phyloP scores from a whole-genome alignment of 495 filamentous ascomycete genomes.

The Bacidia gigantensis region DNA sequence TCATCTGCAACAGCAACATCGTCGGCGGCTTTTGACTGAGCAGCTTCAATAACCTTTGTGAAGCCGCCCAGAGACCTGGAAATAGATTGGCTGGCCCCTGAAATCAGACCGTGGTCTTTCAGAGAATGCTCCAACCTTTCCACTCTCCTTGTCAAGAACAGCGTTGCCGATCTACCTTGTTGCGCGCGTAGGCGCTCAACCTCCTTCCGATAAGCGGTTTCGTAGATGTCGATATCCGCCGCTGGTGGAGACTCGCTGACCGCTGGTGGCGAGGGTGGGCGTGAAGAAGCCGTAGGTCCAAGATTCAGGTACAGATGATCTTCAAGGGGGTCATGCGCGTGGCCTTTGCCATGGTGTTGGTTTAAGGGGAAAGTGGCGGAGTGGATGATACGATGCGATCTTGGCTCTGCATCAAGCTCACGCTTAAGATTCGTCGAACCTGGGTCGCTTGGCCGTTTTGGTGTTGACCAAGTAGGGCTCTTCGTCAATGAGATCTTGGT shows the following conservation, averaged over 20 bases:
- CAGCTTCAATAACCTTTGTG: constrained; percentile 18
- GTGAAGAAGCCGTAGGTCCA: constrained; percentile 35
- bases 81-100: background rate
- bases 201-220: constrained; percentile 71
- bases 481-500: constrained; percentile 10
- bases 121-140: constrained; percentile 30
- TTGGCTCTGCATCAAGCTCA: constrained; percentile 15
- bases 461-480: constrained; percentile 12
- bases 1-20: constrained; percentile 2
- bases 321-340: constrained; percentile 50
- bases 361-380: constrained; percentile 13
- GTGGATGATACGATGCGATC: constrained; percentile 9
- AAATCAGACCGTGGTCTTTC: constrained; percentile 21
- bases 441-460: constrained; percentile 8
- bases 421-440: constrained; percentile 7
- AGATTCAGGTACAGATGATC: constrained; percentile 59
- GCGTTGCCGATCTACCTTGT: constrained; percentile 24
- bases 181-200: constrained; percentile 51
- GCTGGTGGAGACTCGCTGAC: constrained; percentile 69
- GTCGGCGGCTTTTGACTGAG: constrained; percentile 17
- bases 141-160: constrained; percentile 49
- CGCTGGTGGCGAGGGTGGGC: constrained; percentile 24
- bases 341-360: constrained; percentile 37
- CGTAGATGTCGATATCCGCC: constrained; percentile 75
- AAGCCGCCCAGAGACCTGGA: constrained; percentile 7